These are phyloP conservation scores for Vitis vinifera DNA, from an alignment of 164 flowering plant species.

Conservation along the genomic window ASM3070453v1 NC_081814.1:16470501-16471000, in stretches of 20 bases:
- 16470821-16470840: not conserved
- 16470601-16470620: constrained; percentile 32
- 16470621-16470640: constrained; percentile 47
- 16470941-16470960: not conserved
- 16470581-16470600: constrained; percentile 34
- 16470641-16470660: constrained; percentile 36
- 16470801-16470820: not conserved
- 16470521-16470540: constrained; percentile 40
- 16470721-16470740: constrained; percentile 40
- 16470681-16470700: constrained; percentile 40
- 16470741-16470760: constrained; percentile 18
- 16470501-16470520: constrained; percentile 23
- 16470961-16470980: too few species aligned
- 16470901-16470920: constrained; percentile 10
- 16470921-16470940: constrained; percentile 12
- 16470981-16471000: too few species aligned
- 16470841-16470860: not conserved
- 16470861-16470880: constrained; percentile 17
- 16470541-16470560: constrained; percentile 54
- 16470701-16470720: constrained; percentile 42
- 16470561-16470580: constrained; percentile 34
- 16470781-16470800: not conserved
- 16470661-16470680: constrained; percentile 29
- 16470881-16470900: constrained; percentile 10
- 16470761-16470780: not conserved